Evolutionary conservation across 2,329 filamentous ascomycete genomes (phyloP), one percentile per base, ranked within the genome.

Genomic region (Fusarium coffeatum): DNA sequence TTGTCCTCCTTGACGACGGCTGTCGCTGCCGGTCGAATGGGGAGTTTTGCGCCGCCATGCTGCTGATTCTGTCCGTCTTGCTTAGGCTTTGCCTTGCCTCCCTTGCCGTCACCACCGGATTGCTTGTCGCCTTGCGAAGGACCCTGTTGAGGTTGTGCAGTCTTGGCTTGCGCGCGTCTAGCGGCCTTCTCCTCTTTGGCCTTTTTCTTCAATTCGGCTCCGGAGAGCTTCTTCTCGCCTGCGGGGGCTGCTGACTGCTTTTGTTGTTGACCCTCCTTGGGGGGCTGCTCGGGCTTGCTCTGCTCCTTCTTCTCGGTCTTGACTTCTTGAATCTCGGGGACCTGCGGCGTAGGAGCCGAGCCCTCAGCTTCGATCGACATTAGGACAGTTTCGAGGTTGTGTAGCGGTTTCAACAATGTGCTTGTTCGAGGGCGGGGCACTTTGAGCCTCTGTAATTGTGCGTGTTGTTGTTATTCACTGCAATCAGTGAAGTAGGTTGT

Each of bases 181-280:
- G 94, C 94, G 55, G 92, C 92, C 83, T 98, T 98, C 79, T 98
- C 95, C 32, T 93, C 94, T 79, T 97, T 95, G 66, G 92, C 91
- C 78, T 89, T 90, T 76, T 94, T 95, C 82, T 98, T 98, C 76
- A 97, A 78, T 80, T 97, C 92, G 22, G 93, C 93, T 37, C 87
- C 87, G 3, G 92, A 89, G 32, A 92, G 83, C 78, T 93, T 92
- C 74, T 83, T 83, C 60, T 83, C 82, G 58, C 76, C 78, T 22
- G 62, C 48, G n/a, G 64, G 49, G 42, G 67, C 70, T 13, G 74
- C 62, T 57, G 47, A 30, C 47, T 50, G 58, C 59, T 72, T 62
- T 51, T 64, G 73, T 59, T 73, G 72, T 47, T 51, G 49, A n/a
- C 49, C 49, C n/a, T 72, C 71, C 59, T 78, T 78, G 46, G 64